Percentiles rank a stretch among this genome's conserved stretches.
Conservation (phyloP, 352 stramenopile genomes). For the Phytophthora cryptogea region DNA sequence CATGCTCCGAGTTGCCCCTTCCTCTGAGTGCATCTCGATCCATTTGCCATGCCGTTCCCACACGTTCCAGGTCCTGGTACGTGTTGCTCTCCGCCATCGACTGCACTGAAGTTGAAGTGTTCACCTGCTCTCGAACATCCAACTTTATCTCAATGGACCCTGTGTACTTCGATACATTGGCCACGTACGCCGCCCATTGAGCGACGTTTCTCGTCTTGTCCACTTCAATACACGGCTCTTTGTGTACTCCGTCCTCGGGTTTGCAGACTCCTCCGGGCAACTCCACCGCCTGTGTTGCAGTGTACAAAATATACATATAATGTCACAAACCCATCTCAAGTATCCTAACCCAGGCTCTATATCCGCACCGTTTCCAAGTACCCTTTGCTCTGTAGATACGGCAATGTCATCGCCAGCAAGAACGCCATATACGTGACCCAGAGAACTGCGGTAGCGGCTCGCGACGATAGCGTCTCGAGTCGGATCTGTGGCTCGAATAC, state of each 20-base stretch:
- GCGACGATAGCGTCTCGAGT: constrained; percentile 79
- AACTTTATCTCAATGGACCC: constrained; percentile 68
- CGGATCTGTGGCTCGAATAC: constrained; percentile 63
- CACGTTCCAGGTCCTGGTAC: constrained; percentile 35
- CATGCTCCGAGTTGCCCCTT: constrained; percentile 8
- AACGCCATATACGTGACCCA: constrained; percentile 83
- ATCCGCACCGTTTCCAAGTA: constrained; percentile 65
- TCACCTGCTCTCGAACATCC: constrained; percentile 49
- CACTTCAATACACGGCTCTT: constrained; percentile 70
- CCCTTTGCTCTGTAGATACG: constrained; percentile 78
- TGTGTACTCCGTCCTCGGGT: background rate
- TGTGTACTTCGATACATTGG: constrained; percentile 72
- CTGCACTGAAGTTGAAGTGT: constrained; percentile 34
- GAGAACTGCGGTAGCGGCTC: constrained; percentile 71
- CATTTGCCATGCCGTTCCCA: constrained; percentile 33
- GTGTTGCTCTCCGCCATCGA: constrained; percentile 18
- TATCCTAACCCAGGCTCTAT: constrained; percentile 1
- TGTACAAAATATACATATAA: constrained; percentile 6
- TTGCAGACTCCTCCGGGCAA: constrained; percentile 65
- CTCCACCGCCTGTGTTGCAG: constrained; percentile 45
- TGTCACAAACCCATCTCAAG: constrained; percentile 15
- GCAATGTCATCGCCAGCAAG: constrained; percentile 62
- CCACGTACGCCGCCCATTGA: constrained; percentile 69
- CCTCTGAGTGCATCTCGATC: constrained; percentile 17
- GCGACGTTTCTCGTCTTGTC: constrained; percentile 55